Evolutionary conservation across 2,329 filamentous ascomycete species (phyloP).

Genomic region (Colletotrichum shisoi): DNA sequence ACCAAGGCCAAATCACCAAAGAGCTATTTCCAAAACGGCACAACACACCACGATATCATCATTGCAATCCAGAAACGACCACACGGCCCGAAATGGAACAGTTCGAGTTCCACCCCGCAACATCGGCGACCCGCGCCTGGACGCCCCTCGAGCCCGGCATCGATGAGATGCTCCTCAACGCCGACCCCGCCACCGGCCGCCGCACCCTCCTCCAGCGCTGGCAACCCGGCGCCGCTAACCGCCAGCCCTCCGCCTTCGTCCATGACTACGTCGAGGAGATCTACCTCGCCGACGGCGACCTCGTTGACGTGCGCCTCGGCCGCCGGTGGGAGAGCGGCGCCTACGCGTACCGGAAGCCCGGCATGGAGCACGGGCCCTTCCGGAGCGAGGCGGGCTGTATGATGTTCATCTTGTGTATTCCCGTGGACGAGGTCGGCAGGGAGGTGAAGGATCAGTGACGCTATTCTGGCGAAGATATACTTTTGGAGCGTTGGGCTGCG

Average conservation of each 20-base stretch:
- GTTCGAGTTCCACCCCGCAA: slow-evolving; percentile 44
- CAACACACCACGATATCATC: not conserved
- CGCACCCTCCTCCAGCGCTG: slow-evolving; percentile 50
- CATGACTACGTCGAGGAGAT: slow-evolving; percentile 53
- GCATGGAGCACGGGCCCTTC: slow-evolving; percentile 53
- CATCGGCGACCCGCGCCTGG: slow-evolving; percentile 40
- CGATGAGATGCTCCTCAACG: slow-evolving; percentile 50
- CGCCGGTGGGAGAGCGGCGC: slow-evolving; percentile 48
- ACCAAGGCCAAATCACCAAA: not conserved
- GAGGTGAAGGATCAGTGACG: slow-evolving; percentile 7
- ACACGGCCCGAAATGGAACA: slow-evolving; percentile 41
- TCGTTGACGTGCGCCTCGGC: slow-evolving; percentile 47
- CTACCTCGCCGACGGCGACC: slow-evolving; percentile 49
- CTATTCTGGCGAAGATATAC: not conserved
- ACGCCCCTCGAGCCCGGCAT: slow-evolving; percentile 46
- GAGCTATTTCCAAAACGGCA: not conserved
- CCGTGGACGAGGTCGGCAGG: slow-evolving; percentile 32
- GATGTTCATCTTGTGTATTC: slow-evolving; percentile 46
- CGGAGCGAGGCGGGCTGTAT: slow-evolving; percentile 48
- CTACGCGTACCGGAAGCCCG: slow-evolving; percentile 52
- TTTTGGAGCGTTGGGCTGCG: not conserved
- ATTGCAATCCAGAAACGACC: not conserved
- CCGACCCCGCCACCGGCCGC: slow-evolving; percentile 43
- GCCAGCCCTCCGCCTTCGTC: slow-evolving; percentile 44
- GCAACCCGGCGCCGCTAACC: slow-evolving; percentile 46